Evolutionary conservation across 2,329 filamentous ascomycete genomes (phyloP).

Genomic region (Dactylonectria macrodidyma): DNA sequence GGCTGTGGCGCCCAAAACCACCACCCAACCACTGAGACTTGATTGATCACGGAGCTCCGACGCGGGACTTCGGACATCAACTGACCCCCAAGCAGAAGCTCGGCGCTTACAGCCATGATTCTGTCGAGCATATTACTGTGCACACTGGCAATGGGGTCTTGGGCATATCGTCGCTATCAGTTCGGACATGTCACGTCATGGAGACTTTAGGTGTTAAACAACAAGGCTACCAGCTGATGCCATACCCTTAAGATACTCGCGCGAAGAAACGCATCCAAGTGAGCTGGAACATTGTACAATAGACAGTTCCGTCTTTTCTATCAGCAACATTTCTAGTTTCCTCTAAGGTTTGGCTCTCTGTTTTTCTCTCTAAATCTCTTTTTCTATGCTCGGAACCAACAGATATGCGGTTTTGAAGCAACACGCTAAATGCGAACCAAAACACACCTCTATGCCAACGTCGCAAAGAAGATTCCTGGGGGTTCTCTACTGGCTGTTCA

Average conservation of each 20-base stretch:
- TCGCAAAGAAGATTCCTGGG: conserved; percentile 16
- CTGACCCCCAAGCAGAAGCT: conserved; percentile 40
- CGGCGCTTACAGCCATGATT: conserved; percentile 21
- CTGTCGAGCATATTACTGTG: conserved; percentile 14
- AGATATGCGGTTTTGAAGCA: conserved; percentile 20
- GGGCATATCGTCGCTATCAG: neutral
- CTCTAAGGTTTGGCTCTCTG: conserved; percentile 19
- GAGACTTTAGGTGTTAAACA: conserved; percentile 17
- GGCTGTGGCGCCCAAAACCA: conserved; percentile 10
- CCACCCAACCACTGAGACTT: conserved; percentile 25
- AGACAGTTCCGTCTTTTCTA: conserved; percentile 36
- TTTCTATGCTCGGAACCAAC: conserved; percentile 30
- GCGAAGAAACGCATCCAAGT: conserved; percentile 26
- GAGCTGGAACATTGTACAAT: conserved; percentile 30
- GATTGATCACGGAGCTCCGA: conserved; percentile 43
- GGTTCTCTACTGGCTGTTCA: conserved; percentile 64
- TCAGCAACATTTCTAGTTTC: conserved; percentile 26
- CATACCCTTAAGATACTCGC: conserved; percentile 34
- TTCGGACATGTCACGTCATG: neutral
- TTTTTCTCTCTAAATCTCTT: conserved; percentile 20
- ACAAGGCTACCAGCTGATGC: conserved; percentile 32
- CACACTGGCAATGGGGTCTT: conserved; percentile 10
- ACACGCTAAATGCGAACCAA: conserved; percentile 20
- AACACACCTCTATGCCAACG: conserved; percentile 41
- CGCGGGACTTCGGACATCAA: conserved; percentile 37